Evolutionary conservation across 1,139 yeast species (phyloP).

Genomic region (Taiozyma onychis): DNA sequence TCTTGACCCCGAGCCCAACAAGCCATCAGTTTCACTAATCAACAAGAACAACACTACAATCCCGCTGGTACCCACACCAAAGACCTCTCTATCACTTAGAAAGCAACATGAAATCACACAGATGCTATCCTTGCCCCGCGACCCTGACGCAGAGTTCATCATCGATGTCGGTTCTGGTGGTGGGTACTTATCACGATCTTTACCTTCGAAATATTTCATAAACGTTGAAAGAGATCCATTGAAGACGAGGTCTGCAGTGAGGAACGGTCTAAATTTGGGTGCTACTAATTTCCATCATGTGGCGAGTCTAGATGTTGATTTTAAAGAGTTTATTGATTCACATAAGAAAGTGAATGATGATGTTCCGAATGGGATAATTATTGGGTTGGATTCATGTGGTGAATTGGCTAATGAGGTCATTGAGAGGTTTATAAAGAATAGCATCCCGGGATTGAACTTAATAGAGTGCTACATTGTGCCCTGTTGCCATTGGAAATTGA

Average conservation of each 20-base stretch:
- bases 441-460: background rate
- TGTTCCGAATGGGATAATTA: slow-evolving; percentile 4
- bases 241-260: background rate
- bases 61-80: background rate
- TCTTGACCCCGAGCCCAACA: background rate
- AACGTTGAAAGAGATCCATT: slow-evolving; percentile 6
- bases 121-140: slow-evolving; percentile 2
- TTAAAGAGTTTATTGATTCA: slow-evolving; percentile 2
- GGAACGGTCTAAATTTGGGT: slow-evolving; percentile 2
- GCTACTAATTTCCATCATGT: slow-evolving; percentile 1
- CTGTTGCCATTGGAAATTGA: slow-evolving; percentile 11
- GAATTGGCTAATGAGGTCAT: slow-evolving; percentile 4
- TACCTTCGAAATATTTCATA: background rate
- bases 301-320: background rate
- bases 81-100: slow-evolving; percentile 5
- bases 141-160: slow-evolving; percentile 6
- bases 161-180: slow-evolving; percentile 13
- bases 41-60: background rate
- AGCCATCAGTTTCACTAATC: background rate
- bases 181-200: slow-evolving; percentile 5
- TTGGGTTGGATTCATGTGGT: slow-evolving; percentile 14
- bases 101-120: slow-evolving; percentile 11
- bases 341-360: slow-evolving; percentile 2
- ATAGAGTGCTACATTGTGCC: slow-evolving; percentile 5
- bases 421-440: background rate